Evolutionary conservation across 306 rosid genomes (phyloP), one percentile per base, ranked within the genome.

Genomic region (Castanea sativa): DNA sequence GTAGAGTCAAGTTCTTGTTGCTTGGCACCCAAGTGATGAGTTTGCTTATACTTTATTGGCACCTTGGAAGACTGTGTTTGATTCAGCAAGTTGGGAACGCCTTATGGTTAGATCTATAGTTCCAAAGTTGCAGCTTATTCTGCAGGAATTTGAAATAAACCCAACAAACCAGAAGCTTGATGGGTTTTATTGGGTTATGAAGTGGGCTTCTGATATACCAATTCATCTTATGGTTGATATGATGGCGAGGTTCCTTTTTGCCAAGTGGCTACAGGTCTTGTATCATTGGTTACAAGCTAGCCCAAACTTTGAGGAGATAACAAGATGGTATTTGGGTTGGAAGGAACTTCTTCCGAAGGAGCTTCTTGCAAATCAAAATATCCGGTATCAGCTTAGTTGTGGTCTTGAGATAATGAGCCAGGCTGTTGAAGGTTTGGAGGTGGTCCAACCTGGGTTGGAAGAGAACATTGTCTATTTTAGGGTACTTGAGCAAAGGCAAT

Each of bases 361-460:
- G 89, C 94, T 95, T 79, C 87, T 85, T 64, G 98, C 98, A 4
- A 93, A 89, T 82, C 96, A 90, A 85, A 86, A 81, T 49, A 90
- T 91, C 55, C 85, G 94, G 25, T 84, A 73, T 80, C 97, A 93
- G 88, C 90, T 95, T 77, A 90, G 86, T 38, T 18, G 85, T 11
- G 99, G 96, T 59, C 90, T 95, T 72, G 98, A 92, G 67, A 95
- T 95, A 97, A 91, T 95, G 97, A 86, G 87, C 74, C 93, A 87
- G 73, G 98, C 97, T 21, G 96, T 86, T 56, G 96, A 91, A 73
- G 98, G 98, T 63, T 88, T 88, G 97, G 92, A 91, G 88, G 91
- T 90, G 55, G 97, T 86, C 81, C 97, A 90, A 82, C 99, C 98
- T 78, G 98, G 98, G 70, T 74, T 89, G 76, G 91, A 88, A 87